Percentiles rank a stretch among this genome's conserved stretches.
These are phyloP conservation scores for Mycena pura DNA, from an alignment of 768 basidiomycete species.

Conservation along the genomic window DNA sequence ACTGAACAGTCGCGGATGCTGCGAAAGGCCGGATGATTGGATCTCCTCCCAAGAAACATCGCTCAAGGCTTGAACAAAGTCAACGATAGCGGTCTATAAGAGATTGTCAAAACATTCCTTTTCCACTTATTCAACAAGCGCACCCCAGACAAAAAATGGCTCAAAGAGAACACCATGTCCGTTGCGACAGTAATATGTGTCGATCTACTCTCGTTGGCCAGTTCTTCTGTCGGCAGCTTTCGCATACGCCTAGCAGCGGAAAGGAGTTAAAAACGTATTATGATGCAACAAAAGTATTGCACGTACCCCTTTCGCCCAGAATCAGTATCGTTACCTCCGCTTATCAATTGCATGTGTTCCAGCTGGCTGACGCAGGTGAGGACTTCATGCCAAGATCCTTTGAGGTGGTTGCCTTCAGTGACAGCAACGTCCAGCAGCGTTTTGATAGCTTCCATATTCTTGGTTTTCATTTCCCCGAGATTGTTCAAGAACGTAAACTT, in stretches of 20 bases:
- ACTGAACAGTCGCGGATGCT: conserved; percentile 95
- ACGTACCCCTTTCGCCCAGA: conserved; percentile 80
- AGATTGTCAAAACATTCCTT: conserved; percentile 2
- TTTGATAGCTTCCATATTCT: conserved; percentile 99
- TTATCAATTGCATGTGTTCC: conserved; percentile 98
- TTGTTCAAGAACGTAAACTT: conserved; percentile 99
- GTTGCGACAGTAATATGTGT: conserved; percentile 98
- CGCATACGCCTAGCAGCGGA: conserved; percentile 48
- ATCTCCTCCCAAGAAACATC: conserved; percentile 99
- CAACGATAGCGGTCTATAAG: conserved; percentile 89
- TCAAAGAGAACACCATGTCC: conserved; percentile 98
- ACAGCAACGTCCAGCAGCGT: conserved; percentile 92
- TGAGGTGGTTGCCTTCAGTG: conserved; percentile 95
- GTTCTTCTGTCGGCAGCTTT: conserved; percentile 85
- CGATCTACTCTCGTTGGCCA: conserved; percentile 95
- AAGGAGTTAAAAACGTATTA: conserved; percentile 19
- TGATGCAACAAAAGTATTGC: background rate
- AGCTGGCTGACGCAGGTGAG: conserved; percentile 97
- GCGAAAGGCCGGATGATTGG: conserved; percentile 92
- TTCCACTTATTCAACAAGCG: conserved; percentile 38
- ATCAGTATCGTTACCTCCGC: conserved; percentile 87
- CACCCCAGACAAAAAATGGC: conserved; percentile 94
- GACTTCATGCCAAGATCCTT: conserved; percentile 96
- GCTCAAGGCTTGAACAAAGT: conserved; percentile 95
- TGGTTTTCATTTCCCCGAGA: conserved; percentile 97